Conservation (phyloP, 352 stramenopile species). For the Pythium sp. region DNA sequence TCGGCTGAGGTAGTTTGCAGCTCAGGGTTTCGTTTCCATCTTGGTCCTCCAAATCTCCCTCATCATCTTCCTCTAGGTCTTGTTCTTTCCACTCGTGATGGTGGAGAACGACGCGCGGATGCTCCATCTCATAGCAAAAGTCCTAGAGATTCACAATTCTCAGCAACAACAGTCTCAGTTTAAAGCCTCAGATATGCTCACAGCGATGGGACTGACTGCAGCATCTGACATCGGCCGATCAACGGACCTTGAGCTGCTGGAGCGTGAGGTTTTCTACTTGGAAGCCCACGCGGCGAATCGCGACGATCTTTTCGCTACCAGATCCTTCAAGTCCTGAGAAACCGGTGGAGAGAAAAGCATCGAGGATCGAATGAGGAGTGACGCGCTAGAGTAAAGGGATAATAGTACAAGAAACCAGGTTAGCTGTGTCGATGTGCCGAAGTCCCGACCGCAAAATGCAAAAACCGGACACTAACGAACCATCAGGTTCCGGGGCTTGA, state of each 20-base stretch:
- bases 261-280: constrained; percentile 22
- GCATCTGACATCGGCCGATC: neutral
- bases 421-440: neutral
- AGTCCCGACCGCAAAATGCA: neutral
- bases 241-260: constrained; percentile 34
- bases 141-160: constrained; percentile 16
- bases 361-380: constrained; percentile 37
- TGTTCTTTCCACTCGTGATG: constrained; percentile 10
- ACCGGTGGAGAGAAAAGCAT: constrained; percentile 20
- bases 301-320: constrained; percentile 16
- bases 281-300: constrained; percentile 37
- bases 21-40: neutral
- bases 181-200: neutral
- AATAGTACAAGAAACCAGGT: neutral
- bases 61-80: neutral
- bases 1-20: neutral
- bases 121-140: constrained; percentile 41
- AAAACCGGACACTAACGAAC: constrained; percentile 13
- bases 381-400: constrained; percentile 25
- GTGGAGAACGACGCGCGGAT: constrained; percentile 14
- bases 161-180: neutral
- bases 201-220: neutral
- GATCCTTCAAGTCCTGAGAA: neutral
- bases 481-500: constrained; percentile 39
- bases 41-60: neutral